Evolutionary conservation across 495 filamentous ascomycete genomes (phyloP).

Genomic region (Cercophora sp.): DNA sequence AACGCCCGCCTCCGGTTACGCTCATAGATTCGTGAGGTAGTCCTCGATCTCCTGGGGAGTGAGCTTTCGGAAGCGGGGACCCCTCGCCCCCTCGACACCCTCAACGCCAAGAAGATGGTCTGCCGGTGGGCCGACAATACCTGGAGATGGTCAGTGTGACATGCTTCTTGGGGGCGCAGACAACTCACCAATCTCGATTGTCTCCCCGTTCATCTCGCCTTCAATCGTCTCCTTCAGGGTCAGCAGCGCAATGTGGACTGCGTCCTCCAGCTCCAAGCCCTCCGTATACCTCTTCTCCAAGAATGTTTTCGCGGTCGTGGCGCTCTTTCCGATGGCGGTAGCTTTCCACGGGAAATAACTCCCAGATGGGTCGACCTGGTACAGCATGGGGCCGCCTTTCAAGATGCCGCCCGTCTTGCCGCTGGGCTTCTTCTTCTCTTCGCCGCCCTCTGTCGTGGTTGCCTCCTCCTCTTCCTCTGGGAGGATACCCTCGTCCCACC

Average conservation of each 20-base stretch:
- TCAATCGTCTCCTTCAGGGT: conserved; percentile 99
- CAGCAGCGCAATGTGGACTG: conserved; percentile 94
- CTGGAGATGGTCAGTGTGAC: conserved; percentile 44
- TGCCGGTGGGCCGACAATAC: conserved; percentile 92
- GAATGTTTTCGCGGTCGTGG: conserved; percentile 96
- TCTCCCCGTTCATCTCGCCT: conserved; percentile 98
- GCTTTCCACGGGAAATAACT: conserved; percentile 99
- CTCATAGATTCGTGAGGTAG: conserved; percentile 92
- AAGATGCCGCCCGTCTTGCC: conserved; percentile 90
- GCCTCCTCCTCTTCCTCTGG: conserved; percentile 54
- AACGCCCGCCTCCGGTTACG: conserved; percentile 12
- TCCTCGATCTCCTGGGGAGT: conserved; percentile 98
- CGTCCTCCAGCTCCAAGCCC: conserved; percentile 94
- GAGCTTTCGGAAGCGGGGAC: conserved; percentile 92
- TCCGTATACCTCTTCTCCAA: conserved; percentile 98
- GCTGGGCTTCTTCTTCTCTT: conserved; percentile 63
- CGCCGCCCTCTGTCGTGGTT: conserved; percentile 47
- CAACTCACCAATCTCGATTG: conserved; percentile 88
- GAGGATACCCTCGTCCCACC: conserved; percentile 95
- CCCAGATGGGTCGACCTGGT: conserved; percentile 96
- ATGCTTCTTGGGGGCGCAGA: not conserved
- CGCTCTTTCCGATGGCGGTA: conserved; percentile 97
- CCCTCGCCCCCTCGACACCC: conserved; percentile 82
- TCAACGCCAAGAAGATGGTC: conserved; percentile 89
- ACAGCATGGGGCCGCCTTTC: conserved; percentile 94